Percentiles rank a stretch among this genome's conserved stretches.
Evolutionary conservation across 2,329 filamentous ascomycete genomes (phyloP).

Genomic region (Achaetomium macrosporum): DNA sequence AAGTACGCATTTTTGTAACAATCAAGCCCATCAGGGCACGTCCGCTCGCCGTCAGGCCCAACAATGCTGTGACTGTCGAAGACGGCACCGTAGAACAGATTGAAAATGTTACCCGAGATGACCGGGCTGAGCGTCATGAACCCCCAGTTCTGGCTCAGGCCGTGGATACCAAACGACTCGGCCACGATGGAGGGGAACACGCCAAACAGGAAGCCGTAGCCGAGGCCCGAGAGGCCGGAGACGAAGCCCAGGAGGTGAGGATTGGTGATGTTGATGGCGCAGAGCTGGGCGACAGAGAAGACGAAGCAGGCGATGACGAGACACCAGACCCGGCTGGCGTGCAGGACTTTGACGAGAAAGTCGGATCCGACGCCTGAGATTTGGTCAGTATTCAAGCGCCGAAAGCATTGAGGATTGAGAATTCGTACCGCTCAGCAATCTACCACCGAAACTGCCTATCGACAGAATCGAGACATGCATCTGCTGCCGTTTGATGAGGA

Average conservation of each 20-base stretch:
- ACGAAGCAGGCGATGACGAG: constrained; percentile 69
- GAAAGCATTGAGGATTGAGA: neutral
- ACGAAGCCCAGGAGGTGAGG: constrained; percentile 72
- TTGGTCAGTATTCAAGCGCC: constrained; percentile 4
- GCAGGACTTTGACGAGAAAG: constrained; percentile 73
- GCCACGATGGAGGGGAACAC: constrained; percentile 86
- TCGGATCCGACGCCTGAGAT: constrained; percentile 74
- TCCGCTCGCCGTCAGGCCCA: constrained; percentile 61
- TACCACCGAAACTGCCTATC: constrained; percentile 75
- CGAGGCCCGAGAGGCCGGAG: constrained; percentile 77
- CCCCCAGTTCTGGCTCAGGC: constrained; percentile 92
- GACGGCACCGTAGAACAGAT: constrained; percentile 78
- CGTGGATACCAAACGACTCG: constrained; percentile 84
- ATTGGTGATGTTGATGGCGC: constrained; percentile 67
- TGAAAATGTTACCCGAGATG: constrained; percentile 84
- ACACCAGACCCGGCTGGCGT: constrained; percentile 86
- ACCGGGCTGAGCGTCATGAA: constrained; percentile 88
- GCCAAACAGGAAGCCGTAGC: constrained; percentile 90
- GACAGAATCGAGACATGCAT: constrained; percentile 95
- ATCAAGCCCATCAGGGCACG: constrained; percentile 68
- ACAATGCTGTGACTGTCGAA: constrained; percentile 75
- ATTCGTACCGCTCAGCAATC: constrained; percentile 64
- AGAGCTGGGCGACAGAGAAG: constrained; percentile 74
- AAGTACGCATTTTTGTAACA: constrained; percentile 81
- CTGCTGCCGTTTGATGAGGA: constrained; percentile 75